These are phyloP conservation scores for Naganishia sp. DNA, from an alignment of 1,284 basidiomycete genomes.

Conservation along the genomic window DNA sequence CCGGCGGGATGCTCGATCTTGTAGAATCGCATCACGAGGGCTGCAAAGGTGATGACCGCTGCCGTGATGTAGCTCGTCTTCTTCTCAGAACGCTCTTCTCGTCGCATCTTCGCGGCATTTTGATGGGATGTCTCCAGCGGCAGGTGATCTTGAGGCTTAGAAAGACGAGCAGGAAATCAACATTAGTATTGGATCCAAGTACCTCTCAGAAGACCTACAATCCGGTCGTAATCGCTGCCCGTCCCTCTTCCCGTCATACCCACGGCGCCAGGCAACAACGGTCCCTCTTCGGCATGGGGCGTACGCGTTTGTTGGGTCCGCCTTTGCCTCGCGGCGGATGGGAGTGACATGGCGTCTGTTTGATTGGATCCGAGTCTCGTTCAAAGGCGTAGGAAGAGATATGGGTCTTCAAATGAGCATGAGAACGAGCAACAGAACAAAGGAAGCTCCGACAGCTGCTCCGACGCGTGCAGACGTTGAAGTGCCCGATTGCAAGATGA, in stretches of 20 bases:
- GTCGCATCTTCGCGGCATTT: background rate
- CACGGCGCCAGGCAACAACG: background rate
- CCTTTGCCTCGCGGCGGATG: constrained; percentile 15
- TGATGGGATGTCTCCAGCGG: constrained; percentile 14
- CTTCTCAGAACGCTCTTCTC: background rate
- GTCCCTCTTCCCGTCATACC: background rate
- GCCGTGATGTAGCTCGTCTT: constrained; percentile 7
- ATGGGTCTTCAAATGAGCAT: too few relatives aligned
- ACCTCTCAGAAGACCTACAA: background rate
- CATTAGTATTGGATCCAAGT: too few relatives aligned
- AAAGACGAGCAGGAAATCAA: background rate
- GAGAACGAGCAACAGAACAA: background rate
- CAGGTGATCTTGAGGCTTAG: background rate
- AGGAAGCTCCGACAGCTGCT: too few relatives aligned
- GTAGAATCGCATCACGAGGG: constrained; percentile 83
- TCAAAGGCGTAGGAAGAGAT: too few relatives aligned
- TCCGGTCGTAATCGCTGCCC: background rate
- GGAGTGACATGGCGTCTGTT: constrained; percentile 9
- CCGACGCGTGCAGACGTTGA: background rate
- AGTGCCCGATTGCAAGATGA: background rate
- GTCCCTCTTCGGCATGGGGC: background rate
- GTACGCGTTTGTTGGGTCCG: constrained; percentile 6
- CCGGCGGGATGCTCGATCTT: constrained; percentile 90
- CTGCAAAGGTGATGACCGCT: constrained; percentile 40
- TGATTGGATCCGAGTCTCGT: too few relatives aligned